phyloP scores from a whole-genome alignment of 495 filamentous ascomycete genomes.

The Tuber indicum region DNA sequence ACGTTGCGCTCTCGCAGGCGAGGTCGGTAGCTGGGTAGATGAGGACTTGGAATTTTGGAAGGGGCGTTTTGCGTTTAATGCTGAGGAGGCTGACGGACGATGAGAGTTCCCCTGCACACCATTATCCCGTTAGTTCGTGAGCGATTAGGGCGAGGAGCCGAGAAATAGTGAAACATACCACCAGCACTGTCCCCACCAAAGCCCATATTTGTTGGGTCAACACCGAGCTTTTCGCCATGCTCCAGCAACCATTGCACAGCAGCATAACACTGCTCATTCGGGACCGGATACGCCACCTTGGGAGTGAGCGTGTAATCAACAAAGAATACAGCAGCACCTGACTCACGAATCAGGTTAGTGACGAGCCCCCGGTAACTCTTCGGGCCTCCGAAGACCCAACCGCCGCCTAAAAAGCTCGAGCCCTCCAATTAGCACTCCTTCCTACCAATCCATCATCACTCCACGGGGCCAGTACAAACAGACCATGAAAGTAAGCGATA shows the following conservation, averaged over 20 bases:
- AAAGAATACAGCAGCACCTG: slow-evolving; percentile 40
- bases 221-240: slow-evolving; percentile 22
- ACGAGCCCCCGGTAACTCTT: slow-evolving; percentile 24
- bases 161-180: slow-evolving; percentile 2
- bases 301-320: slow-evolving; percentile 40
- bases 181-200: slow-evolving; percentile 42
- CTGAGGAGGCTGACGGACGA: slow-evolving; percentile 19
- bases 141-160: neutral
- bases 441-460: neutral
- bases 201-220: slow-evolving; percentile 23
- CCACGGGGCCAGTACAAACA: neutral
- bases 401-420: slow-evolving; percentile 20
- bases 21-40: slow-evolving; percentile 40
- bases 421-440: neutral
- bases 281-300: slow-evolving; percentile 40
- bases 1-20: slow-evolving; percentile 21
- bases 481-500: slow-evolving; percentile 27
- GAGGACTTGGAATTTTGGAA: slow-evolving; percentile 34
- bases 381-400: slow-evolving; percentile 20
- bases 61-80: slow-evolving; percentile 15
- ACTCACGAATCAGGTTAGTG: slow-evolving; percentile 26
- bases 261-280: slow-evolving; percentile 39
- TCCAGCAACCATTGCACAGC: slow-evolving; percentile 36
- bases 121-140: neutral
- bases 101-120: slow-evolving; percentile 14